phyloP scores from a whole-genome alignment of 2,329 filamentous ascomycete species.

The Shiraia bambusicola region DNA sequence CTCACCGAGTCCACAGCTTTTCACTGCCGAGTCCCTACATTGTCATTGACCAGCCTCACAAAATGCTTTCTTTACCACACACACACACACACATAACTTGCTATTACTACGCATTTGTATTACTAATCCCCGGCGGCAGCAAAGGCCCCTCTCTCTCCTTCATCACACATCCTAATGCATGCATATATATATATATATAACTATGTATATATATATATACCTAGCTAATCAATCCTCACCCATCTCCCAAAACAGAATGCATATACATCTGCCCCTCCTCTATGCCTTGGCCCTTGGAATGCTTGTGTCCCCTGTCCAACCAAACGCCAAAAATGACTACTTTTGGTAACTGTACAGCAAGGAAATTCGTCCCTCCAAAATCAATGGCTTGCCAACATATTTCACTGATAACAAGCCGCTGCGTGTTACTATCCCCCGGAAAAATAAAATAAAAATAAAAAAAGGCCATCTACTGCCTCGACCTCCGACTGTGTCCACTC shows the following conservation, averaged over 20 bases:
- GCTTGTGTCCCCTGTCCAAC: not conserved
- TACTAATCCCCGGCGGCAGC: slow-evolving; percentile 7
- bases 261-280: not conserved
- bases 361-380: slow-evolving; percentile 26
- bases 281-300: slow-evolving; percentile 8
- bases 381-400: slow-evolving; percentile 1
- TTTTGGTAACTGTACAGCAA: slow-evolving; percentile 26
- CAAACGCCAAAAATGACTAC: slow-evolving; percentile 12
- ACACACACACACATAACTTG: not conserved
- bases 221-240: not conserved
- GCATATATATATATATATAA: not conserved
- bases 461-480: not conserved
- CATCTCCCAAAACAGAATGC: slow-evolving; percentile 3
- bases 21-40: too few species aligned
- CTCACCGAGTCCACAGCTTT: too few species aligned
- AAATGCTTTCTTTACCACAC: too few species aligned
- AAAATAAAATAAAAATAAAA: slow-evolving; percentile 6
- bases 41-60: too few species aligned
- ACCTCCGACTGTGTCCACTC: slow-evolving; percentile 23
- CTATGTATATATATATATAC: slow-evolving; percentile 1
- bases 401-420: slow-evolving; percentile 7
- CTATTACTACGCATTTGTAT: not conserved
- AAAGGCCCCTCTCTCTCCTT: too few species aligned
- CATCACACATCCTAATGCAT: too few species aligned
- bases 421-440: slow-evolving; percentile 1